Percentiles rank a stretch among this genome's conserved stretches.
These are phyloP conservation scores for Glycine latifolia DNA, from an alignment of 306 rosid genomes.

Conservation along the genomic window DNA sequence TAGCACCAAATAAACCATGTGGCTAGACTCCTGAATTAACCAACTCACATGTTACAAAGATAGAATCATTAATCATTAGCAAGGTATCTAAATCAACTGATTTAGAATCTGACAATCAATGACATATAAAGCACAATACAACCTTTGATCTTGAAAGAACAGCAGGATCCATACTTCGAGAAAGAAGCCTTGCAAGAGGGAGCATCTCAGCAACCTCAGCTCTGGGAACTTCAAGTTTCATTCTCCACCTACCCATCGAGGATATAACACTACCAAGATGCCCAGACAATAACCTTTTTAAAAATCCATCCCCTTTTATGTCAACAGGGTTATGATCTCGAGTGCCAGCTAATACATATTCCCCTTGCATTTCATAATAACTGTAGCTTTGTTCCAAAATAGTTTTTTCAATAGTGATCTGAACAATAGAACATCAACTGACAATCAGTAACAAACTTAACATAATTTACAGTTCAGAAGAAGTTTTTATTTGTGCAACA, in stretches of 20 bases:
- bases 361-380: slow-evolving; percentile 97
- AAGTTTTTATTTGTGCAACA: slow-evolving; percentile 25
- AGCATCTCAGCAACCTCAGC: slow-evolving; percentile 98
- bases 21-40: slow-evolving; percentile 11
- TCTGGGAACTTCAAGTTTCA: slow-evolving; percentile 85
- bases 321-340: slow-evolving; percentile 66
- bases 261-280: slow-evolving; percentile 88
- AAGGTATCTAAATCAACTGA: slow-evolving; percentile 16
- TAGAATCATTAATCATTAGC: slow-evolving; percentile 37
- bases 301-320: slow-evolving; percentile 60
- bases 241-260: slow-evolving; percentile 98
- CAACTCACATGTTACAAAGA: slow-evolving; percentile 27
- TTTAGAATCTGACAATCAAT: slow-evolving; percentile 27
- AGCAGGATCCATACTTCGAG: slow-evolving; percentile 85
- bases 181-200: slow-evolving; percentile 93
- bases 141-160: slow-evolving; percentile 95
- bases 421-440: slow-evolving; percentile 42
- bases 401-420: slow-evolving; percentile 93
- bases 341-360: slow-evolving; percentile 87
- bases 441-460: slow-evolving; percentile 42
- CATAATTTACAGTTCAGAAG: neutral
- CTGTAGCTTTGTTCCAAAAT: slow-evolving; percentile 88
- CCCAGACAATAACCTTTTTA: slow-evolving; percentile 68
- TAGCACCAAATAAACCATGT: slow-evolving; percentile 4
- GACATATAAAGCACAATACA: slow-evolving; percentile 47